Evolutionary conservation across 2,329 filamentous ascomycete species (phyloP), one percentile per base, ranked within the genome.

Genomic region (Aspergillus brunneoviolaceus): DNA sequence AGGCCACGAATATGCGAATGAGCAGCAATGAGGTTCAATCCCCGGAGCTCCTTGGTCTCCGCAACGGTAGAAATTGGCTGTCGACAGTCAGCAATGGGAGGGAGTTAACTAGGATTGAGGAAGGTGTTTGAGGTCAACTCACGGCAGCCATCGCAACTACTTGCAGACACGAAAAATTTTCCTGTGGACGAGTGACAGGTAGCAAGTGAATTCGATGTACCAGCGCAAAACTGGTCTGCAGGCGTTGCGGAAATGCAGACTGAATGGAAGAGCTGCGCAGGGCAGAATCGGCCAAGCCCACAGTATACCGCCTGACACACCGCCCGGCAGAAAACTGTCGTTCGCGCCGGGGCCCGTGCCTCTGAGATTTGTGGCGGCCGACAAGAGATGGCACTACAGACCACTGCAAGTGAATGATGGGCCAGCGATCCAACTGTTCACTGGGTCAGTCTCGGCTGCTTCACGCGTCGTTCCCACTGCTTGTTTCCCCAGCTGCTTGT

Each of bases 1-100:
- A 99, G 87, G 51, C 95, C 95, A 72, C 93, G 90, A 73, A 99
- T 97, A 78, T 99, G 95, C 59, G 95, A 99, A 82, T 99, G 95
- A 61, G 95, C 94, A 63, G 95, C 95, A 77, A 99, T 96, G 79
- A 99, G 89, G 79, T 96, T 98, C 74, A 99, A 88, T 66, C 93
- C 93, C 70, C 93, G 89, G 75, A 98, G 89, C 85, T 98, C 94
- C 80, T 95, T 96, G 78, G 87, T 90, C 84, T 98, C 94, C 74
- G 92, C 91, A 77, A 98, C 88, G 71, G 95, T 98, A 61, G 87
- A 87, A 70, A 91, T 91, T 73, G 80, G 78, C 85, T 87, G 60
- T 53, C 39, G 27, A 42, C 6, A 31, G 29, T 63, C 12, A 49
- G 31, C 39, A 31, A 59, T 70, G 19, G 16, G 16, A 19, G 39